Evolutionary conservation across 768 basidiomycete genomes (phyloP).

Genomic region (Scleroderma citrinum): DNA sequence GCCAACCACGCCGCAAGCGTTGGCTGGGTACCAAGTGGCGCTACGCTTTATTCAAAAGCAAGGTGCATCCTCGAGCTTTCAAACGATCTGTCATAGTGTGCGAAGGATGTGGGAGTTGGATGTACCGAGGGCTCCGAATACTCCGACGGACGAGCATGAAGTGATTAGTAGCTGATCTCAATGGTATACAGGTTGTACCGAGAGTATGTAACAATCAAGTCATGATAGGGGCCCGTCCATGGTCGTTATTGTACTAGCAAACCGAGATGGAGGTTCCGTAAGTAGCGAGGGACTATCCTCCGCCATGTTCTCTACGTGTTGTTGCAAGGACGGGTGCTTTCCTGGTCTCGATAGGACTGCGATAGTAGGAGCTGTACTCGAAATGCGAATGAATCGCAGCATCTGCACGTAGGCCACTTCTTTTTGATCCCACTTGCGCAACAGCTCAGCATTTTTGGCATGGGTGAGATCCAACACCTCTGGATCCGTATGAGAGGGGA

Average conservation of each 20-base stretch:
- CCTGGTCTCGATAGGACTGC: conserved; percentile 55
- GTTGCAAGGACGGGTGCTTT: conserved; percentile 39
- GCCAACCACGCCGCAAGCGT: conserved; percentile 34
- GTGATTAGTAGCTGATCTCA: neutral
- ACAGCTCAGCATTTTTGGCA: conserved; percentile 58
- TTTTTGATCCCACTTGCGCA: conserved; percentile 74
- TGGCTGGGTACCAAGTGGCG: conserved; percentile 48
- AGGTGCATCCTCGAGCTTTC: conserved; percentile 80
- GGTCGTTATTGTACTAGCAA: conserved; percentile 35
- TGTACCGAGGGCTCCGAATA: conserved; percentile 16
- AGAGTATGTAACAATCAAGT: conserved; percentile 1
- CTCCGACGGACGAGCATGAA: conserved; percentile 8
- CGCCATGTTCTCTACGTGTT: conserved; percentile 24
- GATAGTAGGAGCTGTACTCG: conserved; percentile 43
- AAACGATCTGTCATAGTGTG: conserved; percentile 61
- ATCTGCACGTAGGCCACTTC: conserved; percentile 65
- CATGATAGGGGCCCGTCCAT: conserved; percentile 30
- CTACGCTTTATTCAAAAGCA: conserved; percentile 77
- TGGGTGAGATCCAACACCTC: conserved; percentile 81
- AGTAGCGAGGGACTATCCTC: conserved; percentile 22
- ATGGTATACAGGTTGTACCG: neutral
- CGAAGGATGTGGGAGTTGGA: conserved; percentile 68
- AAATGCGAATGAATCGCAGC: conserved; percentile 74
- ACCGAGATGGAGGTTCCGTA: conserved; percentile 26
- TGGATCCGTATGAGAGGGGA: conserved; percentile 22